These are phyloP conservation scores for Polytrichum commune DNA, from an alignment of 225 moss, liverwort and hornwort species.

Conservation along the genomic window DNA sequence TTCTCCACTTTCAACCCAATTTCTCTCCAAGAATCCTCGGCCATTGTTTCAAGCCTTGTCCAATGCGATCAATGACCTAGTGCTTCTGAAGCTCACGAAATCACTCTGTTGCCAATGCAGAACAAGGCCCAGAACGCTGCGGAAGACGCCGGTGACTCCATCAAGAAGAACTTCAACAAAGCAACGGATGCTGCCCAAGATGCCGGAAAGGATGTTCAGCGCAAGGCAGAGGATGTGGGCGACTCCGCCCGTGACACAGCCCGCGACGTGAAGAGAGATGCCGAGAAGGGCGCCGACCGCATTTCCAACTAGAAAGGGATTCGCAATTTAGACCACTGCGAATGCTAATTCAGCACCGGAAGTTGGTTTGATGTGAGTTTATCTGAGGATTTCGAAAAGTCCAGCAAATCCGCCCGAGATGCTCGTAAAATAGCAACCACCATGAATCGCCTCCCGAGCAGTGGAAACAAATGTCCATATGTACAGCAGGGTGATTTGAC, in stretches of 20 bases:
- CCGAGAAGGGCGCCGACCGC: background rate
- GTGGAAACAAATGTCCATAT: no score
- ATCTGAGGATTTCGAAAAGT: no score
- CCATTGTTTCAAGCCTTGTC: background rate
- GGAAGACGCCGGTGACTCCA: background rate
- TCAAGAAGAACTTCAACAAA: conserved; percentile 5
- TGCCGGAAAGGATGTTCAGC: background rate
- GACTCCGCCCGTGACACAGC: background rate
- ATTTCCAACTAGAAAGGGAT: background rate
- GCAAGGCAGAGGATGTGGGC: background rate
- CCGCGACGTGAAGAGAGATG: conserved; percentile 1
- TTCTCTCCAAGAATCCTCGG: background rate
- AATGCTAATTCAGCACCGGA: no score
- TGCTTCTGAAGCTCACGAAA: background rate
- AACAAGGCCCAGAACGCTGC: background rate
- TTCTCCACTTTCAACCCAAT: no score
- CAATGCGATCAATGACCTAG: background rate
- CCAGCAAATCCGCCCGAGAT: no score
- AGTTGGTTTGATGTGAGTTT: no score
- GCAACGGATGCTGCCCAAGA: background rate
- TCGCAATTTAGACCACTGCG: no score
- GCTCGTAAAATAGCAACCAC: no score
- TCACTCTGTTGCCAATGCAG: background rate
- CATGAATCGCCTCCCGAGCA: no score
- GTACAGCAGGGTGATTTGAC: no score